Conservation (phyloP, 2,329 filamentous ascomycete genomes). For the Apiospora pterosperma region DNA sequence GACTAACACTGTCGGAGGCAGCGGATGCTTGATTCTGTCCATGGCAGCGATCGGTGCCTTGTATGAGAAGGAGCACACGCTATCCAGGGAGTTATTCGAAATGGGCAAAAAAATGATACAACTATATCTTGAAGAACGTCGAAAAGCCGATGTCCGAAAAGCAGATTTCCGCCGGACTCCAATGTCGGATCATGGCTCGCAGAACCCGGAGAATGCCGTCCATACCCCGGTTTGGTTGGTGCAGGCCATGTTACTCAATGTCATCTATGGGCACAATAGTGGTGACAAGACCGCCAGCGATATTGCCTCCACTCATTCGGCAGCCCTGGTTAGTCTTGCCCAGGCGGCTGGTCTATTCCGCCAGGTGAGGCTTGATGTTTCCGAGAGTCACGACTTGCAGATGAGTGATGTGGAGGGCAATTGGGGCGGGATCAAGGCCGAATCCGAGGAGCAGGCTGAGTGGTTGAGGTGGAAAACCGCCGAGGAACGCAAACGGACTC, state of each 20-base stretch:
- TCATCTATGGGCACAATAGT: conserved; percentile 93
- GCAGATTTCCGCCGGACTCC: conserved; percentile 53
- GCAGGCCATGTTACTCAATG: conserved; percentile 93
- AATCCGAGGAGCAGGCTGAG: conserved; percentile 61
- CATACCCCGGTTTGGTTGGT: conserved; percentile 92
- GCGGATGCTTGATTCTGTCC: conserved; percentile 80
- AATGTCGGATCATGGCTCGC: conserved; percentile 42
- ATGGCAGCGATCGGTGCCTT: conserved; percentile 74
- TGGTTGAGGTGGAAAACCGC: conserved; percentile 87
- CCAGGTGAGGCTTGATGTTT: conserved; percentile 40
- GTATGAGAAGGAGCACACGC: conserved; percentile 78
- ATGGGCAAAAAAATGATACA: conserved; percentile 95
- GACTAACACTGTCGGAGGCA: conserved; percentile 65
- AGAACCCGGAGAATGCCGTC: conserved; percentile 55
- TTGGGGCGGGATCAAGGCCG: conserved; percentile 41
- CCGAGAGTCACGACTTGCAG: conserved; percentile 51
- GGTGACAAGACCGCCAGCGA: conserved; percentile 88
- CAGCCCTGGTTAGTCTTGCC: conserved; percentile 84
- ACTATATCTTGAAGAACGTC: conserved; percentile 84
- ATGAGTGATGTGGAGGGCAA: conserved; percentile 51
- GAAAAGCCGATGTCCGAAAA: conserved; percentile 76
- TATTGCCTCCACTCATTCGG: conserved; percentile 88
- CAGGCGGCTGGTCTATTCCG: conserved; percentile 74
- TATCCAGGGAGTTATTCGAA: conserved; percentile 84
- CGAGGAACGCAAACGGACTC: conserved; percentile 89